A percentile compares a stretch with the other conserved stretches of the same genome.
Conservation (phyloP, 371 early-diverging fungal species). For the Mycotypha africana region DNA sequence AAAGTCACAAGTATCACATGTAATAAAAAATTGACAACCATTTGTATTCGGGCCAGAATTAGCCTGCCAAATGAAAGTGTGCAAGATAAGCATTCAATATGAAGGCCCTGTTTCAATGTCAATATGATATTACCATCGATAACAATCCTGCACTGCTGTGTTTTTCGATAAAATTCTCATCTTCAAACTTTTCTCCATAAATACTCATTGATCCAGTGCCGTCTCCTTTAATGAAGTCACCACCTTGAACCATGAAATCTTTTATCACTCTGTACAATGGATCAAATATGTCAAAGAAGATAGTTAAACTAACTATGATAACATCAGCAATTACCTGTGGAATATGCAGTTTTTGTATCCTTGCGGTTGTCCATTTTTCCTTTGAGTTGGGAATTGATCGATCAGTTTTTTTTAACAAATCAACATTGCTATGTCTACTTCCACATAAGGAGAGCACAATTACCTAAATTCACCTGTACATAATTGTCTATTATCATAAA, state of each 20-base stretch:
- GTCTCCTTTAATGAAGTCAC: slow-evolving; percentile 89
- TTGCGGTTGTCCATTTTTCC: slow-evolving; percentile 71
- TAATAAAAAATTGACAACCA: slow-evolving; percentile 97
- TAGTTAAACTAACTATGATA: too few species aligned
- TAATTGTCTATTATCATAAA: slow-evolving; percentile 64
- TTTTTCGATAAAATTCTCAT: slow-evolving; percentile 95
- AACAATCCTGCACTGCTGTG: slow-evolving; percentile 90
- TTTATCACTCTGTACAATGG: slow-evolving; percentile 68
- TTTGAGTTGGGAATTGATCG: too few species aligned
- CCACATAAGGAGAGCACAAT: too few species aligned
- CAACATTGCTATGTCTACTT: too few species aligned
- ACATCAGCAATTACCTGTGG: slow-evolving; percentile 72
- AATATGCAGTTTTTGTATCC: slow-evolving; percentile 91
- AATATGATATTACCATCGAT: slow-evolving; percentile 78
- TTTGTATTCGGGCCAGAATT: slow-evolving; percentile 94
- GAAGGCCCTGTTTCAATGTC: too few species aligned
- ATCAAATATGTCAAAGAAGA: background rate
- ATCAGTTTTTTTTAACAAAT: too few species aligned
- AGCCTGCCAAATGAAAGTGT: slow-evolving; percentile 53
- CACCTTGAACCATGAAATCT: slow-evolving; percentile 99
- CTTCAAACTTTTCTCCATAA: slow-evolving; percentile 92
- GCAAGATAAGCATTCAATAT: too few species aligned
- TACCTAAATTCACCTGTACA: slow-evolving; percentile 91
- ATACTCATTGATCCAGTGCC: slow-evolving; percentile 97
- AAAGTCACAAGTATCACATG: slow-evolving; percentile 81